phyloP scores from a whole-genome alignment of 441 rosid species.

The Corymbia citriodora region DNA sequence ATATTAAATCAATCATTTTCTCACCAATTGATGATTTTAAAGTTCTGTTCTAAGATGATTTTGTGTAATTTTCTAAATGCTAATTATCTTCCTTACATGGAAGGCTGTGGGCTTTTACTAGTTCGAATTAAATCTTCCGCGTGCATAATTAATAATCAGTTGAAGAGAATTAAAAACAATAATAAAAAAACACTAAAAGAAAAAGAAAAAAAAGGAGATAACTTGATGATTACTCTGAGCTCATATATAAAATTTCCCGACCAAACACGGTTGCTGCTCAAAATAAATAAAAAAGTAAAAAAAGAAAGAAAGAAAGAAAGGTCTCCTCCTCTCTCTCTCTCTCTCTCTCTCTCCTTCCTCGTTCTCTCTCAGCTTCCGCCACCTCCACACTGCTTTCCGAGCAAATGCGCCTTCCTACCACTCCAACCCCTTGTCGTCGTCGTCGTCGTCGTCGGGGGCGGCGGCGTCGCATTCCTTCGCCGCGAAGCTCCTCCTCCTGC shows the following conservation, averaged over 20 bases:
- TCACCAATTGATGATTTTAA: not conserved
- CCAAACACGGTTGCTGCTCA: not conserved
- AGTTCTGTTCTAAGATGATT: not conserved
- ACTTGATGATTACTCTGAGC: not conserved
- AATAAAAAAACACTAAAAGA: too few relatives aligned
- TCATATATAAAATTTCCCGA: not conserved
- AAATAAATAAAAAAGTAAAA: not conserved
- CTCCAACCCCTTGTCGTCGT: slow-evolving; percentile 12
- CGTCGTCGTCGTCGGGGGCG: slow-evolving; percentile 19
- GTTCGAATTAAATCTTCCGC: not conserved
- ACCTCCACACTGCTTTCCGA: slow-evolving; percentile 15
- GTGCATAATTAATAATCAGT: not conserved
- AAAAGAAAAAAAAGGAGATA: too few relatives aligned
- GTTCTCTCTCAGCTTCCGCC: slow-evolving; percentile 7
- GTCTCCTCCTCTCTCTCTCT: not conserved
- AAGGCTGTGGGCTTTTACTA: not conserved
- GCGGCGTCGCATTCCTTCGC: slow-evolving; percentile 29
- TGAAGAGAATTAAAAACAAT: not conserved
- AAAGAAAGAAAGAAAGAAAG: not conserved
- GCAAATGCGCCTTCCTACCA: slow-evolving; percentile 1
- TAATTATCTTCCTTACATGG: not conserved
- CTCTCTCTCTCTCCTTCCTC: not conserved
- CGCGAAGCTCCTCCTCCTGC: slow-evolving; percentile 69
- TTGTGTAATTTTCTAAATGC: not conserved
- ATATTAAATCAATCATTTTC: not conserved